These are phyloP conservation scores for Leishmania turanica DNA, from an alignment of 208 protist species.

Conservation along the genomic window DNA sequence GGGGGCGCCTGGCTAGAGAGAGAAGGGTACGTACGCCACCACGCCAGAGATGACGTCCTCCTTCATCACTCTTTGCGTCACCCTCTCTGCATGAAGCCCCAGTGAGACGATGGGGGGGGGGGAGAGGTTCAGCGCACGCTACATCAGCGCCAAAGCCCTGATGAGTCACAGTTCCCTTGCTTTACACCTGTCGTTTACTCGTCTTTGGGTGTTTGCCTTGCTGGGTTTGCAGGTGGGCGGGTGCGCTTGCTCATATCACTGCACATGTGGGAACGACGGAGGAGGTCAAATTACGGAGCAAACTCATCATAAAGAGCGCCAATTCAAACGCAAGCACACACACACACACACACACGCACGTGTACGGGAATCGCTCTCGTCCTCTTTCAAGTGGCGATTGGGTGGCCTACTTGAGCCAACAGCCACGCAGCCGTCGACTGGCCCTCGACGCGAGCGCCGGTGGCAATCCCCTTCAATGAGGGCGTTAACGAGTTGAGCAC, in stretches of 20 bases:
- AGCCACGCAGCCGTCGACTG: slow-evolving; percentile 32
- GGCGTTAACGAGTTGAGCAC: slow-evolving; percentile 19
- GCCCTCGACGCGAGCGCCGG: slow-evolving; percentile 26
- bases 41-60: not conserved
- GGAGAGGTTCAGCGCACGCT: not conserved
- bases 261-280: not conserved
- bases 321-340: not conserved
- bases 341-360: not conserved
- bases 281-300: too few relatives aligned
- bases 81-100: not conserved
- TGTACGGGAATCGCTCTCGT: not conserved
- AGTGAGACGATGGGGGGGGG: not conserved
- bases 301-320: not conserved
- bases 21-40: not conserved
- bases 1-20: not conserved
- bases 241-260: not conserved
- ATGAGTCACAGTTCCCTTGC: not conserved
- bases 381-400: not conserved
- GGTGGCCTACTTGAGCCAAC: slow-evolving; percentile 7
- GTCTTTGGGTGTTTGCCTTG: not conserved
- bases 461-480: slow-evolving; percentile 30
- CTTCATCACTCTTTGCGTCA: not conserved
- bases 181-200: too few relatives aligned
- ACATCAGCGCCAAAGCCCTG: not conserved
- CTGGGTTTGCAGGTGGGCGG: not conserved